These are phyloP conservation scores for Gillenia trifoliata DNA, from an alignment of 306 rosid species.

Conservation along the genomic window DNA sequence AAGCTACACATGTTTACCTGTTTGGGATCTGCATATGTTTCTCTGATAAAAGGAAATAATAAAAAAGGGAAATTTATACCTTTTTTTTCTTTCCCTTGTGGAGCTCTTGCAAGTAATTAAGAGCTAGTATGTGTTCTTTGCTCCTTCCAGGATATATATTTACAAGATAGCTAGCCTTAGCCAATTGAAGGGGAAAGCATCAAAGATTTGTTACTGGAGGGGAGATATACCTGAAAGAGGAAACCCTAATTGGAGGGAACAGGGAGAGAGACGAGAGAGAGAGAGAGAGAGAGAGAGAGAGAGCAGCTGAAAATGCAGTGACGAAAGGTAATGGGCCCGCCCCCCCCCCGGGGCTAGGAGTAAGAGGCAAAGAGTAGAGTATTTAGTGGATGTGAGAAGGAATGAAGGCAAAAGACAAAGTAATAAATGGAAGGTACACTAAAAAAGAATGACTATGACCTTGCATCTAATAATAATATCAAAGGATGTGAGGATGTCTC, in stretches of 20 bases:
- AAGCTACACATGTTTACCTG: neutral
- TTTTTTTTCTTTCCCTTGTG: constrained; percentile 32
- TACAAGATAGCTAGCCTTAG: constrained; percentile 24
- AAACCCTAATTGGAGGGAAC: constrained; percentile 50
- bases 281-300: neutral
- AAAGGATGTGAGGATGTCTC: constrained; percentile 4
- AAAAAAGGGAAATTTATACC: constrained; percentile 18
- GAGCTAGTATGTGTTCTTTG: constrained; percentile 30
- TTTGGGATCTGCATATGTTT: neutral
- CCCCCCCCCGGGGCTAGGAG: no score
- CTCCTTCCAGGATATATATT: constrained; percentile 24
- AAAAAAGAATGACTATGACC: constrained; percentile 82
- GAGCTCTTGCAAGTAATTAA: constrained; percentile 32
- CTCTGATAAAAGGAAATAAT: constrained; percentile 3
- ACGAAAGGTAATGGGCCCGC: neutral
- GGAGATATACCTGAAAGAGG: constrained; percentile 32
- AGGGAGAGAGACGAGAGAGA: no score
- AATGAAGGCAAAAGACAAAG: constrained; percentile 92
- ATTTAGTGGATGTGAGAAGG: constrained; percentile 86
- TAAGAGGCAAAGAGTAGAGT: constrained; percentile 23
- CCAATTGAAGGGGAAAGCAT: constrained; percentile 37
- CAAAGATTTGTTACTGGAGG: constrained; percentile 29
- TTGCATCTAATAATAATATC: constrained; percentile 77
- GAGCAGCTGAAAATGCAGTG: neutral
- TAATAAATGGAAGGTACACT: constrained; percentile 87